These are phyloP conservation scores for Podosphaera xanthii DNA, from an alignment of 2,329 filamentous ascomycete genomes.

Conservation along the genomic window DNA sequence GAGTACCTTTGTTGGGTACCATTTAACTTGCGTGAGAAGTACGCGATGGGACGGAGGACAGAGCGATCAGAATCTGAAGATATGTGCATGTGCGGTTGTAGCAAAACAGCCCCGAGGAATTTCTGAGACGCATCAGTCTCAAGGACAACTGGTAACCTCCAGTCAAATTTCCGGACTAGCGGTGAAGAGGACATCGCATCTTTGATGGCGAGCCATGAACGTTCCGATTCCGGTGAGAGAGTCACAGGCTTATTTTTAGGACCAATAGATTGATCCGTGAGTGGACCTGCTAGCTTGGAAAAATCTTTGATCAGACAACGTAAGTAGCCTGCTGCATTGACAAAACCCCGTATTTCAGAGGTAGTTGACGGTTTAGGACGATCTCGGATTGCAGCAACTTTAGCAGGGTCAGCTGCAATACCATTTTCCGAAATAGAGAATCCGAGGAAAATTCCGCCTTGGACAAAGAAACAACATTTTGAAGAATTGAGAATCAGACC, in stretches of 20 bases:
- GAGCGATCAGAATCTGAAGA: not conserved
- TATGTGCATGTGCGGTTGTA: not conserved
- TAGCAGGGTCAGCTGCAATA: not conserved
- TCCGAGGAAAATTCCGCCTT: not conserved
- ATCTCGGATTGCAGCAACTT: not conserved
- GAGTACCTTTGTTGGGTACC: not conserved
- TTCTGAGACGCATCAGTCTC: not conserved
- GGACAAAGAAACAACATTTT: not conserved
- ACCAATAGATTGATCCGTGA: not conserved
- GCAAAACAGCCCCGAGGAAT: not conserved
- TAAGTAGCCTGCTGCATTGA: not conserved
- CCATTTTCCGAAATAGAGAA: not conserved
- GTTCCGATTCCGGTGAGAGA: not conserved
- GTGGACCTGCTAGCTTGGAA: not conserved
- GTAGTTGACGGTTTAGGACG: not conserved
- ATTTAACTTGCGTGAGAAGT: not conserved
- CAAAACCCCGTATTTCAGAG: not conserved
- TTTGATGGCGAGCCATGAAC: not conserved
- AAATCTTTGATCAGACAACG: not conserved
- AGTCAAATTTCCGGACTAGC: not conserved
- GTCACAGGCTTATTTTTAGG: not conserved
- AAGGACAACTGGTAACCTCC: not conserved
- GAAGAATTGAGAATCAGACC: not conserved
- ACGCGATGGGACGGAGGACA: not conserved
- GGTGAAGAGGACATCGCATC: not conserved